Base-by-base conservation (phyloP, 805 yeast genomes). In the Ascoidea tarda region DNA sequence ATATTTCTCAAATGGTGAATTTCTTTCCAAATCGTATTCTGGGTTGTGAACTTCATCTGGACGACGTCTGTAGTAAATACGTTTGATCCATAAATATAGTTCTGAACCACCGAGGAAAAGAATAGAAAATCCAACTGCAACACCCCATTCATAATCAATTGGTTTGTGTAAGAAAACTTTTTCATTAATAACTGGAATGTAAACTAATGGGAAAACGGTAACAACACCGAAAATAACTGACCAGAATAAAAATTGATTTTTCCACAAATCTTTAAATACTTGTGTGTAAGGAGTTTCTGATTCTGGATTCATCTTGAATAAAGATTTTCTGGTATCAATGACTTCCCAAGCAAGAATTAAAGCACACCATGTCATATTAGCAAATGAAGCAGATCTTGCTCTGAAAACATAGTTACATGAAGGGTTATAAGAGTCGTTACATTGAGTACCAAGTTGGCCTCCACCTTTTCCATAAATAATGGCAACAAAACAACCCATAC, bases 361-460 rank as follows among this genome's bases (percentile, higher is more conserved):
- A 4, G 91, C 84, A 69, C 90, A 77, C 95, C 95, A 87, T 0
- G 95, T 87, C 82, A 87, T 82, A 1, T 82, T 78, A 1, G 84
- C 84, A 70, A 87, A 87, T 0, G 89, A 77, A 3, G 84, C 78
- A 3, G 95, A 78, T 64, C 96, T 77, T 4, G 89, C 86, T 59
- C 77, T 73, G 67, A 81, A 87, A 10, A 87, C 95, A 56, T 72
- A 66, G 49, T 68, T 60, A 67, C 96, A 87, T 0, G 68, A 55
- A 1, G 62, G 69, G 46, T 68, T 68, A 51, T 69, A 70, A 33
- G 63, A 64, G 33, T 73, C 47, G 65, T 87, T 87, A 69, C 96
- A 87, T 54, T 72, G 67, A 16, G 53, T 49, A 14, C 93, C 95
- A 50, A 87, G 72, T 44, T 79, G 63, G 38, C 89, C 91, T 57